Conservation (phyloP, 1,284 basidiomycete genomes). For the Lignosus rhinocerotis region DNA sequence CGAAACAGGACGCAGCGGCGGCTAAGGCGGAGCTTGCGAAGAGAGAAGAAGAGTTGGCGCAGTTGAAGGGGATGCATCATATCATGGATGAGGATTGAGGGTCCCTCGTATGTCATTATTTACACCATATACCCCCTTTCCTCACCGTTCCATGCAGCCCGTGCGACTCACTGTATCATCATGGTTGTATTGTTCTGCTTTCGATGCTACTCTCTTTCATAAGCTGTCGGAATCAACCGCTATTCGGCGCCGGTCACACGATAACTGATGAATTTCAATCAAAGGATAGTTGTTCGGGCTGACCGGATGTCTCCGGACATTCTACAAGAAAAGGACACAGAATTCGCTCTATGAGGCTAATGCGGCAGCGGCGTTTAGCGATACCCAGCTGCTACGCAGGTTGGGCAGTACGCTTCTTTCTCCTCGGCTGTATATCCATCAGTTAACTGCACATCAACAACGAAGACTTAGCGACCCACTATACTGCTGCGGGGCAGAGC, state of each 20-base stretch:
- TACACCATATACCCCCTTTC: neutral
- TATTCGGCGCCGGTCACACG: neutral
- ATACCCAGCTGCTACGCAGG: slow-evolving; percentile 24
- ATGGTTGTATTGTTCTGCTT: slow-evolving; percentile 12
- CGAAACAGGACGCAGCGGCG: slow-evolving; percentile 89
- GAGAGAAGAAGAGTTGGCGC: slow-evolving; percentile 88
- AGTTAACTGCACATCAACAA: neutral
- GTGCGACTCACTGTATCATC: slow-evolving; percentile 8
- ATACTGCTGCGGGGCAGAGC: slow-evolving; percentile 68
- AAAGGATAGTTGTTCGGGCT: neutral
- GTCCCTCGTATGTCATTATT: slow-evolving; percentile 4
- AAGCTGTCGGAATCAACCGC: neutral
- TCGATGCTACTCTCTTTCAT: slow-evolving; percentile 1
- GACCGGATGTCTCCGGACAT: neutral
- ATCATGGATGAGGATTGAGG: slow-evolving; percentile 68
- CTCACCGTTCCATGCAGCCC: neutral
- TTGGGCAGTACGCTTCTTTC: slow-evolving; percentile 47
- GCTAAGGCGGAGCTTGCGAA: slow-evolving; percentile 92
- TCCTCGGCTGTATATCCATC: slow-evolving; percentile 41
- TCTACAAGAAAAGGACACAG: neutral
- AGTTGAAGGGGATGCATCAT: slow-evolving; percentile 85
- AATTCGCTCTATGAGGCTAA: neutral
- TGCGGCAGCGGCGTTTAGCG: neutral
- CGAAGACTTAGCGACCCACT: slow-evolving; percentile 35
- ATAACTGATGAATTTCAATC: neutral